Base-by-base conservation (phyloP, 139 green algal genomes). In the Tetratostichococcus sp. region DNA sequence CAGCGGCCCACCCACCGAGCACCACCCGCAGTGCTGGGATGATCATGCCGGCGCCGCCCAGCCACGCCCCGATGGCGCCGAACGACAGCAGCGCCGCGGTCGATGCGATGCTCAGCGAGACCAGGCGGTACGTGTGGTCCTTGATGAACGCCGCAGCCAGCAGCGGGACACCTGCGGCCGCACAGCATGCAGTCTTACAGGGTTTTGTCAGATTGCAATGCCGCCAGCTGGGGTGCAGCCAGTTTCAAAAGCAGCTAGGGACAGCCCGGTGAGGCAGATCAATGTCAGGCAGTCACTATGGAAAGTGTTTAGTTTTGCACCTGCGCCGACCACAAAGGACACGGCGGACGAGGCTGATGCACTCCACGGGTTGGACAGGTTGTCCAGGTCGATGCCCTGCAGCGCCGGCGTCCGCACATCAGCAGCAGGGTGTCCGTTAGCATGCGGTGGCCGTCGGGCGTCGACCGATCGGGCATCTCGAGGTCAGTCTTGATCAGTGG, bases 321-420 rank as follows among this genome's bases (percentile, higher is more conserved):
- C 39, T 11, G 50, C 50, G 14, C 50, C 50, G 50, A 62, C 50
- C 17, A 62, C 50, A 26, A 62, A 62, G 50, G 50, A 25, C 2
- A 62, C 50, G 4, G 50, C 50, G 17, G 50, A 62, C 11, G 11
- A n/a, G 50, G 19, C 50, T 4, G 50, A 8, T 8, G 50, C 86
- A 76, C 90, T 88, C 62, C 84, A 73, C 2, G 93, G 93, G 75
- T 94, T 94, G 26, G 90, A 82, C 32, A 96, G 77, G 30, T 95
- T 85, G 72, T 97, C 93, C 8, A 97, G 67, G 74, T 97, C 92
- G 43, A 97, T 97, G 69, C 93, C 93, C 39, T 50, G 39, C 39
- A 50, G 39, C 39, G 8, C 6, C 39, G 11, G 39, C n/a, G n/a
- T n/a, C n/a, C n/a, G n/a, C n/a, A n/a, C n/a, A n/a, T n/a, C n/a